A percentile compares a stretch with the other conserved stretches of the same genome.
phyloP scores from a whole-genome alignment of 768 basidiomycete species.

The Boletus subparvulus region DNA sequence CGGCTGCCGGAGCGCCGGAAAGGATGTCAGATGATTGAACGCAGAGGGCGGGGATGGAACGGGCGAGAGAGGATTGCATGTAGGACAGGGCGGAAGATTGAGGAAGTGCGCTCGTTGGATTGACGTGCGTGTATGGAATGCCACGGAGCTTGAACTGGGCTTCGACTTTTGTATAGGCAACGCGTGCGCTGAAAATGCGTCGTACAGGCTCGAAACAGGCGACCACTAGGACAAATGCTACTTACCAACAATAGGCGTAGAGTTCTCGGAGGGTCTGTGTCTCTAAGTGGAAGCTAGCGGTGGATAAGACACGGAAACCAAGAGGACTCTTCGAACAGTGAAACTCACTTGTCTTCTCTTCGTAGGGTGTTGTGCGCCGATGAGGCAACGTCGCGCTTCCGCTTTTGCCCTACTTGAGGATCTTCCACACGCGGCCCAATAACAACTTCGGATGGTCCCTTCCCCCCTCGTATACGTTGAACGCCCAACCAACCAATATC shows the following conservation, averaged over 20 bases:
- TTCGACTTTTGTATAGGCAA: slow-evolving; percentile 88
- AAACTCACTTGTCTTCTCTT: slow-evolving; percentile 32
- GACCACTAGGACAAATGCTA: background rate
- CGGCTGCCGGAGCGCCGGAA: slow-evolving; percentile 80
- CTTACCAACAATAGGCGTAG: slow-evolving; percentile 86
- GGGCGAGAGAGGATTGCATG: slow-evolving; percentile 70
- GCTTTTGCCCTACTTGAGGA: slow-evolving; percentile 26
- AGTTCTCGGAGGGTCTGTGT: slow-evolving; percentile 73
- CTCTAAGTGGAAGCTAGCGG: slow-evolving; percentile 58
- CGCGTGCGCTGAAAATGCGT: slow-evolving; percentile 62
- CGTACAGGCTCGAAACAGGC: background rate
- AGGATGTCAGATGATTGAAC: slow-evolving; percentile 81
- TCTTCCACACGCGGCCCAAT: slow-evolving; percentile 19
- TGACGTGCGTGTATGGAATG: slow-evolving; percentile 77
- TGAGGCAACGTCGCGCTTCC: slow-evolving; percentile 25
- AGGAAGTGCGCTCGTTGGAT: slow-evolving; percentile 46
- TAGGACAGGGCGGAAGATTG: slow-evolving; percentile 48
- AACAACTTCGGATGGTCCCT: slow-evolving; percentile 19
- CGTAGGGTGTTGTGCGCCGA: slow-evolving; percentile 7
- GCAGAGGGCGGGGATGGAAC: slow-evolving; percentile 79
- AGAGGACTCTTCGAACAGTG: background rate
- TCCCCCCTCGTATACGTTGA: slow-evolving; percentile 57
- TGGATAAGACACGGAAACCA: background rate
- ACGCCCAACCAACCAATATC: slow-evolving; percentile 82
- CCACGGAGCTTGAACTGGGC: slow-evolving; percentile 78